A percentile compares a stretch with the other conserved stretches of the same genome.
These are phyloP conservation scores for Trypanosoma brucei DNA, from an alignment of 208 protist genomes.

Conservation along the genomic window DNA sequence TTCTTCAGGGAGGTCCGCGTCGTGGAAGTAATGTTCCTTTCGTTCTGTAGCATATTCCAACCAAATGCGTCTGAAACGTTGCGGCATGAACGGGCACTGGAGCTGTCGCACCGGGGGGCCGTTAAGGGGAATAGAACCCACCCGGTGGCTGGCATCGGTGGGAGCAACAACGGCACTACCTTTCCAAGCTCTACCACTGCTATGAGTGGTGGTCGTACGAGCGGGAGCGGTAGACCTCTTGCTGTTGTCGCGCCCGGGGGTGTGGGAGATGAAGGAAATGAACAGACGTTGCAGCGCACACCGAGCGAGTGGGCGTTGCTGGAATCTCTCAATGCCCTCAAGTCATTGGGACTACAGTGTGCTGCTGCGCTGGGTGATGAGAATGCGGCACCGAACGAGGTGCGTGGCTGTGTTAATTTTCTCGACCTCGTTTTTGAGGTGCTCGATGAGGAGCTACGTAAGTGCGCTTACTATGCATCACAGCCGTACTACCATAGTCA, in stretches of 20 bases:
- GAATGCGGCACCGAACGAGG: slow-evolving; percentile 14
- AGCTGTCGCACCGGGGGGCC: slow-evolving; percentile 18
- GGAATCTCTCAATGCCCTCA: slow-evolving; percentile 33
- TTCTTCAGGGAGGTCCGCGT: slow-evolving; percentile 42
- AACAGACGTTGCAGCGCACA: slow-evolving; percentile 21
- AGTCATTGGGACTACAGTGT: slow-evolving; percentile 39
- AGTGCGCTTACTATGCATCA: slow-evolving; percentile 13
- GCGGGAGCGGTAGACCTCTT: neutral
- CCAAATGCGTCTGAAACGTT: slow-evolving; percentile 2
- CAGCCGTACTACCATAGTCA: slow-evolving; percentile 2
- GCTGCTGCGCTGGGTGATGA: slow-evolving; percentile 21
- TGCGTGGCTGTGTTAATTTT: slow-evolving; percentile 28
- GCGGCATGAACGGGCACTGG: slow-evolving; percentile 13
- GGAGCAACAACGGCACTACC: neutral
- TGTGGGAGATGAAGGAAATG: slow-evolving; percentile 15
- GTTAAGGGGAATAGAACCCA: slow-evolving; percentile 5
- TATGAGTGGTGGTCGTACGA: neutral
- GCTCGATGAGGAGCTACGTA: slow-evolving; percentile 21
- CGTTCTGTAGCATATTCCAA: slow-evolving; percentile 57
- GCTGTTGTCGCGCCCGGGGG: too few species aligned
- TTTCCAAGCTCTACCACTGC: neutral
- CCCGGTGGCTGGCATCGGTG: neutral
- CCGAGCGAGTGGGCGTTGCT: slow-evolving; percentile 25
- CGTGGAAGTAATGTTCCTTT: slow-evolving; percentile 39
- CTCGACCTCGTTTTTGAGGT: slow-evolving; percentile 23